phyloP scores from a whole-genome alignment of 2,329 filamentous ascomycete species.

The Phialemonium atrogriseum region DNA sequence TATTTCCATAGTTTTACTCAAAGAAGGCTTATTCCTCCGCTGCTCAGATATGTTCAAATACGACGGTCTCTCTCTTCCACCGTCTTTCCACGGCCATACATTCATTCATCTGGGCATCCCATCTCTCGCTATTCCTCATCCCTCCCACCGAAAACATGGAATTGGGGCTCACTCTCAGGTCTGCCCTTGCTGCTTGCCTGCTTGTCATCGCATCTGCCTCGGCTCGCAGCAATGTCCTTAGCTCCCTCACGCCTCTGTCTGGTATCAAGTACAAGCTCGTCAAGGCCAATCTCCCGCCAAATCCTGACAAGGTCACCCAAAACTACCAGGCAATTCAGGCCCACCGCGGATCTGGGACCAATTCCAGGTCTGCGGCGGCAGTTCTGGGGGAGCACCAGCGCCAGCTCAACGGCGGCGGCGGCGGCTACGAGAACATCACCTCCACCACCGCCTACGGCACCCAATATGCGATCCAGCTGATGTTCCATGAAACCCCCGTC shows the following conservation, averaged over 20 bases:
- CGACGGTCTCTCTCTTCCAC: too few species aligned
- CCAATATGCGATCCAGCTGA: slow-evolving; percentile 20
- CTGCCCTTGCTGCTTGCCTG: too few species aligned
- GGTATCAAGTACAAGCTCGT: slow-evolving; percentile 12
- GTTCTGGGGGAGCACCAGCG: slow-evolving; percentile 20
- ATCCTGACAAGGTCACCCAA: too few species aligned
- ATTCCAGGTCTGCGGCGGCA: slow-evolving; percentile 17
- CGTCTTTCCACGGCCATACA: too few species aligned
- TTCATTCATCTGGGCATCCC: too few species aligned
- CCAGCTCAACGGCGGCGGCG: slow-evolving; percentile 12
- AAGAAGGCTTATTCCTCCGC: too few species aligned
- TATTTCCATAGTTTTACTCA: too few species aligned
- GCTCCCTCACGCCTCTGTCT: slow-evolving; percentile 8
- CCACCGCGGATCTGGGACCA: slow-evolving; percentile 5
- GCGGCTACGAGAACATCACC: slow-evolving; percentile 24
- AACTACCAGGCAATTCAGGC: slow-evolving; percentile 9
- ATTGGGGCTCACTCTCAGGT: too few species aligned
- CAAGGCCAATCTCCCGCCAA: too few species aligned
- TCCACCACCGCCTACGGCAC: slow-evolving; percentile 20
- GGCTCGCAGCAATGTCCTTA: slow-evolving; percentile 2
- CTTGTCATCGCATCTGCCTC: not conserved
- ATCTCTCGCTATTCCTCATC: not conserved
- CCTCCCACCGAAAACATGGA: not conserved
- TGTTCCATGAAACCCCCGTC: slow-evolving; percentile 16
- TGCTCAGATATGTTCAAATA: too few species aligned